Conservation (phyloP, 1,139 yeast genomes). For the Hanseniaspora uvarum region DNA sequence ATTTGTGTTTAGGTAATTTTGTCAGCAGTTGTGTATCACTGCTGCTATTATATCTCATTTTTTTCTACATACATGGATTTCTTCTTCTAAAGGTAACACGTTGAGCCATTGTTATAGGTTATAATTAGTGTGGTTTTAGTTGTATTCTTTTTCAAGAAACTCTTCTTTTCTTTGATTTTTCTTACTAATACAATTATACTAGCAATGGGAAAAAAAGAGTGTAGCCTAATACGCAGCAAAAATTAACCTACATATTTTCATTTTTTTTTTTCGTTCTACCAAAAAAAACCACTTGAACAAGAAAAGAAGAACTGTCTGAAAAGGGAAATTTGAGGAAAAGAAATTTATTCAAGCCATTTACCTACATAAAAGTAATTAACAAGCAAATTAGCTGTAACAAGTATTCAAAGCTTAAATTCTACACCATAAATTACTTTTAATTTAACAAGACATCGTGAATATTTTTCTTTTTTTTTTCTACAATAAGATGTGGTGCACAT, state of each 20-base stretch:
- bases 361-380: neutral
- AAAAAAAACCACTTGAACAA: neutral
- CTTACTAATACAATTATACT: neutral
- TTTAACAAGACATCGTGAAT: no score
- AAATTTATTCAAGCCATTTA: neutral
- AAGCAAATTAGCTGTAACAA: no score
- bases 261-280: neutral
- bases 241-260: neutral
- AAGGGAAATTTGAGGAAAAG: neutral
- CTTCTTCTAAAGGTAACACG: slow-evolving; percentile 76
- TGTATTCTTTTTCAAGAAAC: neutral
- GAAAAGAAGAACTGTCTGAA: neutral
- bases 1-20: neutral
- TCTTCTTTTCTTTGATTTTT: neutral
- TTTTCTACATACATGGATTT: slow-evolving; percentile 55
- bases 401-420: no score
- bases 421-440: no score
- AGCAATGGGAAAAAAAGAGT: neutral
- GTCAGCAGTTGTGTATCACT: neutral
- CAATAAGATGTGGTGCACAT: no score
- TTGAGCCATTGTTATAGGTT: slow-evolving; percentile 49
- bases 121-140: slow-evolving; percentile 19
- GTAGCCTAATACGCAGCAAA: neutral
- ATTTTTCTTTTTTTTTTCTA: no score
- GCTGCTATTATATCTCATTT: neutral